A percentile compares a stretch with the other conserved stretches of the same genome.
Conservation (phyloP, 176 grass and related monocot genomes). For the Tillandsia fasciculata region DNA sequence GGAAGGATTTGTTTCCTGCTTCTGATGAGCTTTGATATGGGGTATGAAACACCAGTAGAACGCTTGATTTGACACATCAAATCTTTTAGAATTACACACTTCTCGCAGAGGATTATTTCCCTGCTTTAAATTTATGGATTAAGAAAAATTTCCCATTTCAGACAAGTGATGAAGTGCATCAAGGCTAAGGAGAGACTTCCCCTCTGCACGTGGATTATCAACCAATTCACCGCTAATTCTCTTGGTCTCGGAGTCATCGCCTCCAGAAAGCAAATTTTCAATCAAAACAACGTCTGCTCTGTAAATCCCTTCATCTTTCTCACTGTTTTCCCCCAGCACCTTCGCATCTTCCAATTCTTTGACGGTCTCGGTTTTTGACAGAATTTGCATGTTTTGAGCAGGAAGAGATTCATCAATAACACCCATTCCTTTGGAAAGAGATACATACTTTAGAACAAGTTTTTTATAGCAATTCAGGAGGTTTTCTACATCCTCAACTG, state of each 20-base stretch:
- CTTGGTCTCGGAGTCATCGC: neutral
- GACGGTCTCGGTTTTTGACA: constrained; percentile 17
- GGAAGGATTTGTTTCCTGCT: no score
- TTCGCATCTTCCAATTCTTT: constrained; percentile 32
- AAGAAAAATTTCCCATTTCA: no score
- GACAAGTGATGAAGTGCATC: neutral
- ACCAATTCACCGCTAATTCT: constrained; percentile 21
- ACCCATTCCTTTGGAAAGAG: constrained; percentile 74
- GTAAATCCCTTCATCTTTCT: constrained; percentile 23
- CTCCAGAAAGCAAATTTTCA: constrained; percentile 31
- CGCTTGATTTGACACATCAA: no score
- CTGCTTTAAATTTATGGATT: no score
- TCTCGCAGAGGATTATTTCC: no score
- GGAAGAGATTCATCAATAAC: constrained; percentile 23
- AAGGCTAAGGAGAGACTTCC: constrained; percentile 1
- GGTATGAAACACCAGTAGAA: no score
- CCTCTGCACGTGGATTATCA: constrained; percentile 12
- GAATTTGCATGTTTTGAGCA: constrained; percentile 14
- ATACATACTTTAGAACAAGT: constrained; percentile 56
- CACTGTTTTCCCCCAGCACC: constrained; percentile 13
- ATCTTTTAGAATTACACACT: no score
- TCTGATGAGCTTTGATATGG: no score
- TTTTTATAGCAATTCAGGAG: constrained; percentile 89
- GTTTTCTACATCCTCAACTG: constrained; percentile 78
- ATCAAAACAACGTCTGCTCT: constrained; percentile 17